Evolutionary conservation across 108 stramenopile genomes (phyloP).

Genomic region (Fragilaria crotonensis): DNA sequence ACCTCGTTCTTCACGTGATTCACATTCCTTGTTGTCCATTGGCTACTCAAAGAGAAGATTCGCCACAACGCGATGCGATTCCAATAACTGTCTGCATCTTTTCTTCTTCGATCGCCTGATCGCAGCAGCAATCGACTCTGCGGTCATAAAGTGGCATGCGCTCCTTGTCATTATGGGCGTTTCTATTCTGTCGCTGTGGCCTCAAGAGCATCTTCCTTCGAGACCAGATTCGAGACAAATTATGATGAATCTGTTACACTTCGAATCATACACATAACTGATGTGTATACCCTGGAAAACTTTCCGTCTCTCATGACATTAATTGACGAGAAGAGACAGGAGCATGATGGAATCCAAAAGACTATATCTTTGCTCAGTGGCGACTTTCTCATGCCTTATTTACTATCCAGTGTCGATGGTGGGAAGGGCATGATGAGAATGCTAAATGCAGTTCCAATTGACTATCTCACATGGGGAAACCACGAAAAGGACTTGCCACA

Average conservation of each 20-base stretch:
- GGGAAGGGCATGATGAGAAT: slow-evolving; percentile 46
- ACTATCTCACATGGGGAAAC: slow-evolving; percentile 40
- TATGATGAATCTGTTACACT: slow-evolving; percentile 3
- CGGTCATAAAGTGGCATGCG: too few species aligned
- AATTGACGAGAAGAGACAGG: slow-evolving; percentile 7
- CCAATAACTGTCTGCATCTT: too few species aligned
- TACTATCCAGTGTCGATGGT: slow-evolving; percentile 18
- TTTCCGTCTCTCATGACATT: slow-evolving; percentile 40
- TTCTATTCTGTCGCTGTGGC: too few species aligned
- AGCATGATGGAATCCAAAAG: slow-evolving; percentile 8
- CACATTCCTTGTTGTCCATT: too few species aligned
- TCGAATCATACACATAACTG: slow-evolving; percentile 43
- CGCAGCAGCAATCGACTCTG: too few species aligned
- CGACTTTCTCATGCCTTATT: slow-evolving; percentile 24
- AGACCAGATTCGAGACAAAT: too few species aligned
- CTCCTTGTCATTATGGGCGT: too few species aligned
- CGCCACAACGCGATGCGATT: too few species aligned
- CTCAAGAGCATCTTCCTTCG: too few species aligned
- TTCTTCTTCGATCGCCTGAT: too few species aligned
- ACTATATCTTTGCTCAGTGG: slow-evolving; percentile 11
- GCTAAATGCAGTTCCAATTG: slow-evolving; percentile 21
- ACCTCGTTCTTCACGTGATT: too few species aligned
- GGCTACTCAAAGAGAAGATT: too few species aligned
- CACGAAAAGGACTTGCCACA: slow-evolving; percentile 29
- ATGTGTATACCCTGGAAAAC: slow-evolving; percentile 43